phyloP scores from a whole-genome alignment of 768 basidiomycete species.

The Hygrophoropsis aurantiaca region DNA sequence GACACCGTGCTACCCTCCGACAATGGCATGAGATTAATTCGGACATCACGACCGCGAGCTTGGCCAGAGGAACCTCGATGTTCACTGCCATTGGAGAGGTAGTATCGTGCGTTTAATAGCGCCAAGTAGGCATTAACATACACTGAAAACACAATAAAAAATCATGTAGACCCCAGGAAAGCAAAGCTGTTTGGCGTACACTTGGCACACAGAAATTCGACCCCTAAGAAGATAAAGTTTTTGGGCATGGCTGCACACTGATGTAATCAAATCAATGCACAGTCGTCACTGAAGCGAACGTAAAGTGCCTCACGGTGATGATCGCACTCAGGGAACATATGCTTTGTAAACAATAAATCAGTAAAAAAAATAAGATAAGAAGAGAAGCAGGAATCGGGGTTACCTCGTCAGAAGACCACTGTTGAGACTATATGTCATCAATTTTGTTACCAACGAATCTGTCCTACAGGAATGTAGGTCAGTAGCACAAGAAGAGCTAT shows the following conservation, averaged over 20 bases:
- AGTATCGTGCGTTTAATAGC: neutral
- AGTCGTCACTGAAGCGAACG: neutral
- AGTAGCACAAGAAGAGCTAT: neutral
- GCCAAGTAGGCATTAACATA: conserved; percentile 2
- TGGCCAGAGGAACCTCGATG: too few relatives aligned
- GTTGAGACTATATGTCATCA: neutral
- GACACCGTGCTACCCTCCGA: too few relatives aligned
- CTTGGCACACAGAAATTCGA: neutral
- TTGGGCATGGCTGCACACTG: neutral
- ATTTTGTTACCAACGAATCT: neutral
- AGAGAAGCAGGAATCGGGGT: too few relatives aligned
- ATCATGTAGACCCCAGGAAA: too few relatives aligned
- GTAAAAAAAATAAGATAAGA: too few relatives aligned
- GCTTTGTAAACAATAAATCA: neutral
- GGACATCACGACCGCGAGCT: too few relatives aligned
- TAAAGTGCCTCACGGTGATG: neutral
- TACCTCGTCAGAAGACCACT: conserved; percentile 4
- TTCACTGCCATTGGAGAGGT: neutral
- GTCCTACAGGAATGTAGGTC: neutral
- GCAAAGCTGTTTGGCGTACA: neutral
- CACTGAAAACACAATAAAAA: neutral
- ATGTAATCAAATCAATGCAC: neutral
- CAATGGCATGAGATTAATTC: too few relatives aligned
- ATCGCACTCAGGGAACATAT: neutral
- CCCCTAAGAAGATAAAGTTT: neutral